Base-by-base conservation (phyloP, 225 moss, liverwort and hornwort species). In the Pleurozium schreberi region DNA sequence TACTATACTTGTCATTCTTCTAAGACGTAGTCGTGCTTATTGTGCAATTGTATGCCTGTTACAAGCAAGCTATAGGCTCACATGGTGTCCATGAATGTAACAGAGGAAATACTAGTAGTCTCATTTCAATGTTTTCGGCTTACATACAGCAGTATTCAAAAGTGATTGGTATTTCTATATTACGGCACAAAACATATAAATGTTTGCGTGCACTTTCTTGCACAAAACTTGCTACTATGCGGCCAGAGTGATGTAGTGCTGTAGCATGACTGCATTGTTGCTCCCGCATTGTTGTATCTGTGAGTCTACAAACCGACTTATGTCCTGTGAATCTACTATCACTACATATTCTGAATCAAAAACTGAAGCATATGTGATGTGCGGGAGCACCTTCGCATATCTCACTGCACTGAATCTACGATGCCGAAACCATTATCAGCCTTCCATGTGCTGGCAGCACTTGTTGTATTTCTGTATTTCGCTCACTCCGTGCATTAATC, bases 191-290 rank as follows among this genome's bases (percentile, higher is more conserved):
- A 71, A 71, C 0, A 27, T 27, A 71, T 26, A 7, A 73, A 43
- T 26, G 0, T n/a, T n/a, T n/a, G n/a, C n/a, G n/a, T n/a, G 43
- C 15, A 71, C 21, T 43, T 1, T 26, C 27, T 0, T 43, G 8
- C 43, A 71, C 71, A 25, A 9, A 27, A 42, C 7, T 43, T 1
- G 15, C 43, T 3, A 40, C 2, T 5, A 9, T 14, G 68, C n/a
- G n/a, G n/a, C n/a, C n/a, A n/a, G n/a, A n/a, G n/a, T n/a, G n/a
- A n/a, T 21, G 20, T 21, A 19, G 10, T 62, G 30, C 13, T 5
- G 3, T 1, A 71, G 14, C 27, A 13, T 36, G 22, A 7, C 13
- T 53, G 26, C 60, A 26, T 26, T 25, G 60, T 11, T 60, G 60
- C 1, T 25, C 26, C 11, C 26, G 16, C 26, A 60, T 60, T 11